phyloP scores from a whole-genome alignment of 2,329 filamentous ascomycete species.

The Aspergillus candidus region DNA sequence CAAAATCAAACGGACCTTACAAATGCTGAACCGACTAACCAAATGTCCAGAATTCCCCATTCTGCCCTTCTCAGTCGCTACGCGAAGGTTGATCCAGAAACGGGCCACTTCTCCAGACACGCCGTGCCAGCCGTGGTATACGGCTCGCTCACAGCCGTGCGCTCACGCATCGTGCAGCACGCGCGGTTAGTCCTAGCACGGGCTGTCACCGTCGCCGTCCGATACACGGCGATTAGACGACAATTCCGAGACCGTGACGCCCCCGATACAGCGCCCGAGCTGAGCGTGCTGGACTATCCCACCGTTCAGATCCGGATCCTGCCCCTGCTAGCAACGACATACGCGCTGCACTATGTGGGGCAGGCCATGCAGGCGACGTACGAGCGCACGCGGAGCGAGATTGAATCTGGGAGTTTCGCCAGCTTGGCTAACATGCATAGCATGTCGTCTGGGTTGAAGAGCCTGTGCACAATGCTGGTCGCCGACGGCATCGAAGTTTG shows the following conservation, averaged over 20 bases:
- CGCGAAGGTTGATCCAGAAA: conserved; percentile 43
- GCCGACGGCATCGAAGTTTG: conserved; percentile 52
- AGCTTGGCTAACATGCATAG: conserved; percentile 48
- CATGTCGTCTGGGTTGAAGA: conserved; percentile 50
- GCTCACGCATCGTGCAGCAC: conserved; percentile 40
- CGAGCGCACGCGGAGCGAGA: conserved; percentile 38
- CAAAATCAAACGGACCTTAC: too few relatives aligned
- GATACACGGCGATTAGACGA: conserved; percentile 45
- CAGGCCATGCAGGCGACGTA: conserved; percentile 48
- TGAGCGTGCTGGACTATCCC: conserved; percentile 48
- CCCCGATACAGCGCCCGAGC: conserved; percentile 25
- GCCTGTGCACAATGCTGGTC: conserved; percentile 47
- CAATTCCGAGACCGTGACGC: conserved; percentile 48
- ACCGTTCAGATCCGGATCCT: conserved; percentile 51
- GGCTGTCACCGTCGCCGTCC: conserved; percentile 48
- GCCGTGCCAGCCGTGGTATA: conserved; percentile 42
- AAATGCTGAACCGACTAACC: too few relatives aligned
- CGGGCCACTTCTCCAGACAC: conserved; percentile 41
- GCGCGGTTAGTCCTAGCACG: conserved; percentile 48
- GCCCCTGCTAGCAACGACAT: conserved; percentile 49
- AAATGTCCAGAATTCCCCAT: conserved; percentile 33
- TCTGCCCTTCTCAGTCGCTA: conserved; percentile 47
- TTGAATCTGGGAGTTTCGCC: conserved; percentile 45
- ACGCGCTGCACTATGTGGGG: conserved; percentile 43
- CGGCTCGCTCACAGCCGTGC: conserved; percentile 46